phyloP scores from a whole-genome alignment of 2,329 filamentous ascomycete genomes.

The Xylariaceae sp. region DNA sequence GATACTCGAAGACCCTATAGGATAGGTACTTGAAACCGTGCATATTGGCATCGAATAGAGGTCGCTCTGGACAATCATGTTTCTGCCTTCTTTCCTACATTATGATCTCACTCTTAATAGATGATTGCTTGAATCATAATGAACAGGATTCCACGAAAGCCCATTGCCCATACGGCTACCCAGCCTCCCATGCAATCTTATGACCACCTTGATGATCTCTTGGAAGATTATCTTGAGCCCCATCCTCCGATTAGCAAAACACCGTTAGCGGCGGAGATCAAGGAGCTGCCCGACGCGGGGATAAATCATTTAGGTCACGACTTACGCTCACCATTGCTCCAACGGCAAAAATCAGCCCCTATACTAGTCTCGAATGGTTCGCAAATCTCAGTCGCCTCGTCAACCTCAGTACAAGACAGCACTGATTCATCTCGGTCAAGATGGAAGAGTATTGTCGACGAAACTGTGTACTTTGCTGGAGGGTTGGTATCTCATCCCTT shows the following conservation, averaged over 20 bases:
- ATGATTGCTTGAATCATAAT: slow-evolving; percentile 15
- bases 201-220: slow-evolving; percentile 25
- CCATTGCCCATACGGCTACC: slow-evolving; percentile 20
- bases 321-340: slow-evolving; percentile 10
- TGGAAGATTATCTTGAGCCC: slow-evolving; percentile 38
- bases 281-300: slow-evolving; percentile 11
- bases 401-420: slow-evolving; percentile 12
- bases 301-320: slow-evolving; percentile 1
- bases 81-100: neutral
- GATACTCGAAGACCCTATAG: too few species aligned
- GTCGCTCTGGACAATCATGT: neutral
- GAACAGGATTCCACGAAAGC: slow-evolving; percentile 30
- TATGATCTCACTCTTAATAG: too few species aligned
- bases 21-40: too few species aligned
- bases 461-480: slow-evolving; percentile 69
- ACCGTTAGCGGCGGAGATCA: slow-evolving; percentile 3
- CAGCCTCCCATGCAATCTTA: slow-evolving; percentile 9
- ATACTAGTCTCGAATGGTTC: slow-evolving; percentile 28
- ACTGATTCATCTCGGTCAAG: slow-evolving; percentile 32
- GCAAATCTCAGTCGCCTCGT: slow-evolving; percentile 13
- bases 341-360: slow-evolving; percentile 28
- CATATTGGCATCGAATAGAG: too few species aligned
- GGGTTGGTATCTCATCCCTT: slow-evolving; percentile 67
- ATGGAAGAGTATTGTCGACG: slow-evolving; percentile 58
- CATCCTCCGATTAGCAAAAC: slow-evolving; percentile 10